Base-by-base conservation (phyloP, 768 basidiomycete species). In the Phaeotremella skinneri region DNA sequence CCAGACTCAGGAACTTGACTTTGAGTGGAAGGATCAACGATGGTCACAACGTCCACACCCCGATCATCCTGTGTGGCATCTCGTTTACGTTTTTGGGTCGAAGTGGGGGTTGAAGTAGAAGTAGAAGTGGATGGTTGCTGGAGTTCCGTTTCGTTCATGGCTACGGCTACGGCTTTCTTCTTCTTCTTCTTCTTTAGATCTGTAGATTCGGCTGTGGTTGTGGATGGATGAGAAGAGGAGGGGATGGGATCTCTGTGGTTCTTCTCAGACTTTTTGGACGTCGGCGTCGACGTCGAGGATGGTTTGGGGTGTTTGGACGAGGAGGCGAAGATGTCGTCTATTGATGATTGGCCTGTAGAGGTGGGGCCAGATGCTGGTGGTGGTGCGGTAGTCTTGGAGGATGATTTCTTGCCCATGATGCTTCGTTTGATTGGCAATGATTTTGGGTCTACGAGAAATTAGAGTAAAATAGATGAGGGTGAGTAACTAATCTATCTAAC, bases 121-220 rank as follows among this genome's bases (percentile, higher is more conserved):
- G 21, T 29, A n/a, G n/a, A n/a, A n/a, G n/a, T n/a, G n/a, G n/a
- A n/a, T n/a, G n/a, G n/a, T n/a, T n/a, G n/a, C n/a, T n/a, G n/a
- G n/a, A n/a, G n/a, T n/a, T n/a, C 54, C 30, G 26, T n/a, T 13
- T 42, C 49, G 2, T 25, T 41, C 13, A n/a, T n/a, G n/a, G n/a
- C n/a, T n/a, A n/a, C n/a, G n/a, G 48, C 48, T 14, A 52, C 42
- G 11, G 53, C 58, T 42, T 61, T 66, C 31, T 67, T 66, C 57
- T 70, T 66, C 62, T 72, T 72, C 63, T 70, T 68, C 58, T 66
- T 70, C 42, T 53, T 67, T 6, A 29, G 34, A 45, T 23, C 61
- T 26, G 37, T n/a, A 2, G 34, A 27, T 16, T 29, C 23, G 17
- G 29, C 17, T 20, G n/a, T 9, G 16, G 17, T 48, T 20, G 42